Base-by-base conservation (phyloP, 23 red algal species). In the Cyanidiococcus yangmingshanensis region DNA sequence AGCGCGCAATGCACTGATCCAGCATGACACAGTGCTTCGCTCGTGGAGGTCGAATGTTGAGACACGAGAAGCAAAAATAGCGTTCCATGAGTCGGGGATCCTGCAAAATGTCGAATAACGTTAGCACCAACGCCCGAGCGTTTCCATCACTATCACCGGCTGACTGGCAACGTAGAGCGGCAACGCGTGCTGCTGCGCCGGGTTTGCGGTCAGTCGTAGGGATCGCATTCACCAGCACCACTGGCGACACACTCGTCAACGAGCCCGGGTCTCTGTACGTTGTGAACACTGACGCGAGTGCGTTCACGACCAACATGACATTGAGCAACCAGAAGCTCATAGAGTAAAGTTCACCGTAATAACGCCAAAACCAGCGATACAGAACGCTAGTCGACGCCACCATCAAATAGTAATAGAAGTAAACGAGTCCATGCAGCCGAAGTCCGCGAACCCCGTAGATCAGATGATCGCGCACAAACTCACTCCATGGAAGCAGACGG, bases 1-100 rank as follows among this genome's bases (percentile, higher is more conserved):
- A 90, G 21, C 86, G 86, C 24, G 90, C 35, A 29, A 98, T 86
- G 59, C 94, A 98, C 32, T 80, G 82, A 50, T 79, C 68, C 51
- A 88, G 90, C 31, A 83, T 40, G 37, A 75, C 75, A 79, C 94
- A 98, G 63, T 98, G 94, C 39, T 92, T 85, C 25, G 88, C 74
- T 57, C 94, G 89, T 39, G 86, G 83, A 25, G 94, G 94, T 85
- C 90, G 90, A 68, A 81, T 82, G 33, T 76, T 80, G 35, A 27
- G 67, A 77, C 91, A 95, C 67, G 63, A 71, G 32, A 71, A 71
- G 63, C 63, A 71, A 71, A 71, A 71, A 29, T 71, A 71, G 63
- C 63, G 63, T 7, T 71, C 32, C 3, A 71, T 35, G 7, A 35
- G 32, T 7, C 63, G 7, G 12, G 63, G 21, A 3, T 71, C 63